Conservation (phyloP, 345 rosid species). For the Turnera subulata region DNA sequence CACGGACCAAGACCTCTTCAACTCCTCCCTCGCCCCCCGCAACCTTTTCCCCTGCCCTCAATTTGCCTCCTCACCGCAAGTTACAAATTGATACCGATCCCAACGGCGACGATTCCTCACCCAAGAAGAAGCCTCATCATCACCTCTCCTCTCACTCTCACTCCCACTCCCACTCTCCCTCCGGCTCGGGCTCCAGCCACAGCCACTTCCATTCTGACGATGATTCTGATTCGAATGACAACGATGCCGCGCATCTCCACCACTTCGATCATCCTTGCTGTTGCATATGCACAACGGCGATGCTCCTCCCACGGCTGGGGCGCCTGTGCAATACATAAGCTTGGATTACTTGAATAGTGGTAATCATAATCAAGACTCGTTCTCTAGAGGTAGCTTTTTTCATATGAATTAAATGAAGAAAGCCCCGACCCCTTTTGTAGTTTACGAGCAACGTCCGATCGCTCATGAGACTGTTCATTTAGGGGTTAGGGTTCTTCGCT, state of each 20-base stretch:
- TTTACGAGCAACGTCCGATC: constrained; percentile 60
- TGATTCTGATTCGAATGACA: constrained; percentile 43
- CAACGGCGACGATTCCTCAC: neutral
- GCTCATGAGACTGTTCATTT: constrained; percentile 45
- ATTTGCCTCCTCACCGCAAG: constrained; percentile 49
- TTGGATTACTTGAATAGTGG: constrained; percentile 22
- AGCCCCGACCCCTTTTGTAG: constrained; percentile 47
- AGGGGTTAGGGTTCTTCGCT: no score
- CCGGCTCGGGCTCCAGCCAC: constrained; percentile 35
- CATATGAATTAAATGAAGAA: constrained; percentile 85
- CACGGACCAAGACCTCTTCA: constrained; percentile 26
- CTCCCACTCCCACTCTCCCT: no score
- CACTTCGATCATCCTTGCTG: constrained; percentile 54
- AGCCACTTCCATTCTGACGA: constrained; percentile 49
- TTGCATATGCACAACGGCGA: constrained; percentile 24
- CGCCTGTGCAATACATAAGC: constrained; percentile 12
- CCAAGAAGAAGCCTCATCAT: constrained; percentile 1
- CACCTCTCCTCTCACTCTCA: constrained; percentile 31
- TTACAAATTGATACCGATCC: neutral
- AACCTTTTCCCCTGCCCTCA: constrained; percentile 37
- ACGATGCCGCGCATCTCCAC: constrained; percentile 28
- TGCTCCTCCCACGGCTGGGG: constrained; percentile 14
- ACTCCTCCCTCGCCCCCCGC: no score
- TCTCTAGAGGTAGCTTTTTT: constrained; percentile 29
- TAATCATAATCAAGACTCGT: constrained; percentile 24